Evolutionary conservation across 1,139 yeast genomes (phyloP), one percentile per base, ranked within the genome.

Genomic region (Kodamaea sp.): DNA sequence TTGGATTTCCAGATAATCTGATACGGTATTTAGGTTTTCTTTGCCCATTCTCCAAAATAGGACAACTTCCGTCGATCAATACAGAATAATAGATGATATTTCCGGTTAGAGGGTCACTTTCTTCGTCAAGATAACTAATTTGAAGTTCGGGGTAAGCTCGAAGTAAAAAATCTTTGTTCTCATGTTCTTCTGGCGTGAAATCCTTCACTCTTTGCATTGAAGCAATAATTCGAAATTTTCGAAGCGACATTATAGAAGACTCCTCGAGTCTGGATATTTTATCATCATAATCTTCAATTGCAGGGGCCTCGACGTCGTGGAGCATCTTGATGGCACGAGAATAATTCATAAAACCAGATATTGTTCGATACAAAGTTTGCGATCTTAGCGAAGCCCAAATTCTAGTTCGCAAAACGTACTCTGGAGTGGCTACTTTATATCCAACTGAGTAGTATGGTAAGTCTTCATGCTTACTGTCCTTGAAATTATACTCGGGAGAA

Each of bases 261-360:
- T 58, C 62, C 37, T 63, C 73, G 25, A 59, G 39, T 38, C 52
- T 62, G n/a, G 45, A 55, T 22, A 44, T 51, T 31, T 63, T 71
- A 12, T 46, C 49, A 8, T 38, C 42, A 9, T 29, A 28, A 9
- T 31, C 37, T 4, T 24, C 24, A 5, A 37, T 41, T 8, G 37
- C 37, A 32, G 24, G 12, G 5, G 11, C 63, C 43, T 76, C 81
- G 12, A 73, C 65, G 31, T 73, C 75, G 48, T 60, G 70, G 13
- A 75, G 50, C 10, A 75, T 51, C 39, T 75, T 75, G 6, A 75
- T 66, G 0, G 80, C 80, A 15, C 76, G 55, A 8, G 76, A 69
- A 46, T 76, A 76, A 44, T 76, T 75, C 80, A 75, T 75, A 43
- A 76, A 76, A 1, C 81, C 81, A 2, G 79, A 65, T n/a, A 76